A percentile compares a stretch with the other conserved stretches of the same genome.
Evolutionary conservation across 805 yeast genomes (phyloP).

Genomic region (Lachancea nothofagi): DNA sequence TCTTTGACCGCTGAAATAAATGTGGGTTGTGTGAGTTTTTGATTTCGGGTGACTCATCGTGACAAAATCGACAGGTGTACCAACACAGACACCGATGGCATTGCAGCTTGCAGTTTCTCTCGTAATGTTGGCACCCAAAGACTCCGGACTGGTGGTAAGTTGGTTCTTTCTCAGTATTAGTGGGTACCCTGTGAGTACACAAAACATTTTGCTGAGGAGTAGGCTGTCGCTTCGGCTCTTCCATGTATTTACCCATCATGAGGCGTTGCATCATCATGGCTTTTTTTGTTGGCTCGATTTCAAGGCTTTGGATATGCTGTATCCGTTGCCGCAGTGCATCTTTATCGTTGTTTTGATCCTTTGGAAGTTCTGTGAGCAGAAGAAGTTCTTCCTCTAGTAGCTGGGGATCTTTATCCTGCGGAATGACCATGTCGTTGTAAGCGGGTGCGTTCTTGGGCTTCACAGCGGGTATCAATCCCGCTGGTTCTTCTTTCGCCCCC

Average conservation of each 20-base stretch:
- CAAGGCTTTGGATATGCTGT: conserved; percentile 15
- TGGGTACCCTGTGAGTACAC: conserved; percentile 33
- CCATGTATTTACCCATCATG: conserved; percentile 64
- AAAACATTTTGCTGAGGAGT: conserved; percentile 8
- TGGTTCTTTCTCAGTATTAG: conserved; percentile 44
- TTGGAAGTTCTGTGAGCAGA: conserved; percentile 8
- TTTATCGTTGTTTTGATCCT: conserved; percentile 14
- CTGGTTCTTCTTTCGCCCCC: conserved; percentile 42
- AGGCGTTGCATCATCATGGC: conserved; percentile 47
- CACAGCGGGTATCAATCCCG: conserved; percentile 46
- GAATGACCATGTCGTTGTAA: conserved; percentile 47
- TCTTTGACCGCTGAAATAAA: conserved; percentile 52
- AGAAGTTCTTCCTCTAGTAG: conserved; percentile 7
- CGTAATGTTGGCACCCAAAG: conserved; percentile 80
- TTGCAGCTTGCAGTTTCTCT: conserved; percentile 74
- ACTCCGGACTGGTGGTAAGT: conserved; percentile 44
- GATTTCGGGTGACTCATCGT: conserved; percentile 48
- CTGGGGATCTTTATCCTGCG: conserved; percentile 36
- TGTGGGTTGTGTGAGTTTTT: conserved; percentile 34
- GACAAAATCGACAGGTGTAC: conserved; percentile 83
- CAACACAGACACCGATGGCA: conserved; percentile 71
- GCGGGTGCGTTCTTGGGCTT: conserved; percentile 45
- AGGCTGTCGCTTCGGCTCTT: conserved; percentile 33
- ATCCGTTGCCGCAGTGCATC: conserved; percentile 14
- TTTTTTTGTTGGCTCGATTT: conserved; percentile 14